Percentiles rank a stretch among this genome's conserved stretches.
Conservation (phyloP, 345 rosid species). For the Moringa oleifera region DNA sequence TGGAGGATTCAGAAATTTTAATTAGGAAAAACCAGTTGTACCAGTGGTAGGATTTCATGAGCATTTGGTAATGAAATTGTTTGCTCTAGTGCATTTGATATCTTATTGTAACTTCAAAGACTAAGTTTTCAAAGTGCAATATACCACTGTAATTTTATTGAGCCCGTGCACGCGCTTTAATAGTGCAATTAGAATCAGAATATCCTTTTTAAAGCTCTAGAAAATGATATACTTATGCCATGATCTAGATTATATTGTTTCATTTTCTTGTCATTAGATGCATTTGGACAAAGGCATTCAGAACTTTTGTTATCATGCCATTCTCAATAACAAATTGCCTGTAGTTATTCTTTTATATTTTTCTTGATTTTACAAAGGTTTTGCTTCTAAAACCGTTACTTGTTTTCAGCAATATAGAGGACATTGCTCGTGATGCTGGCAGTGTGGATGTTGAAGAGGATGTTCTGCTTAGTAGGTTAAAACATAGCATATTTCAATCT, state of each 20-base stretch:
- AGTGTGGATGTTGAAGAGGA: constrained; percentile 87
- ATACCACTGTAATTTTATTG: neutral
- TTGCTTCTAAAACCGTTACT: constrained; percentile 6
- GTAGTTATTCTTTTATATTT: neutral
- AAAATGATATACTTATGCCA: neutral
- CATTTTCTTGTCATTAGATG: constrained; percentile 1
- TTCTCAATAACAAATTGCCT: neutral
- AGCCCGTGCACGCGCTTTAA: neutral
- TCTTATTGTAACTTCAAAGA: neutral
- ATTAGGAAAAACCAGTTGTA: constrained; percentile 1
- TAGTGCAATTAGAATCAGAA: neutral
- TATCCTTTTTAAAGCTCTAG: constrained; percentile 3
- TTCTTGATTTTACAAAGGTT: neutral
- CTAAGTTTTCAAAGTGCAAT: too few species aligned
- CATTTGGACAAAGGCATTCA: neutral
- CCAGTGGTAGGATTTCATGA: neutral
- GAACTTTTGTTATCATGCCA: neutral
- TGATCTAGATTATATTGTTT: neutral
- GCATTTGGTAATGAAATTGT: neutral
- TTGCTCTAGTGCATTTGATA: neutral
- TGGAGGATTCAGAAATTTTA: too few species aligned
- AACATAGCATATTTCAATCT: neutral
- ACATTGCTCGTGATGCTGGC: constrained; percentile 91
- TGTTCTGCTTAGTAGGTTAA: constrained; percentile 58
- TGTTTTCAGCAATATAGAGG: constrained; percentile 81